These are phyloP conservation scores for Mycena polygramma DNA, from an alignment of 768 basidiomycete species.

Conservation along the genomic window DNA sequence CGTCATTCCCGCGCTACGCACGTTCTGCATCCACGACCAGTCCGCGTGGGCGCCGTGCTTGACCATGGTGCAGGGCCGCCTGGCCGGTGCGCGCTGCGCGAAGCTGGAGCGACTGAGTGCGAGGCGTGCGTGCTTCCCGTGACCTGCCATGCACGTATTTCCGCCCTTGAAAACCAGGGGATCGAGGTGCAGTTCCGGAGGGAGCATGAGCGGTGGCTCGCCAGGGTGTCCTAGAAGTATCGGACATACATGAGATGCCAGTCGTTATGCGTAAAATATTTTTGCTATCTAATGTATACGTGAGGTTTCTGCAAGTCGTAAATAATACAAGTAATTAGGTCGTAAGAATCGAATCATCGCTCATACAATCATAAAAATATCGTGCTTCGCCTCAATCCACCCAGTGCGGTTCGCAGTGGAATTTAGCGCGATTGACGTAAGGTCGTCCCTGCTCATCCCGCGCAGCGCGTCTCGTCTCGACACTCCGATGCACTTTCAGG, in stretches of 20 bases:
- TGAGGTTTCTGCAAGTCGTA: neutral
- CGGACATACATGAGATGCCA: too few relatives aligned
- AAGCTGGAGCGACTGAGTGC: too few relatives aligned
- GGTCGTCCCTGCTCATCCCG: conserved; percentile 49
- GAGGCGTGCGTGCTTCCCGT: neutral
- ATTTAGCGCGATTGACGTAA: conserved; percentile 33
- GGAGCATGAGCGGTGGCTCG: conserved; percentile 4
- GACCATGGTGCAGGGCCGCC: too few relatives aligned
- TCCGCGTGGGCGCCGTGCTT: too few relatives aligned
- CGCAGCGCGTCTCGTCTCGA: conserved; percentile 68
- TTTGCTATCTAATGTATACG: neutral
- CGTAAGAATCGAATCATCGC: neutral
- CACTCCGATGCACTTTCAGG: conserved; percentile 65
- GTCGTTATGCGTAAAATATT: neutral
- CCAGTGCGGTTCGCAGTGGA: conserved; percentile 29
- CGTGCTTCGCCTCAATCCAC: conserved; percentile 23
- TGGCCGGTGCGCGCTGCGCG: too few relatives aligned
- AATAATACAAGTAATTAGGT: neutral
- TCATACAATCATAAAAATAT: too few relatives aligned
- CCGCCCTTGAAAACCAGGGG: neutral
- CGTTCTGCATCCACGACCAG: too few relatives aligned
- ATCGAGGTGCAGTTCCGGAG: neutral
- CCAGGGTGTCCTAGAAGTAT: too few relatives aligned
- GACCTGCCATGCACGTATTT: neutral
- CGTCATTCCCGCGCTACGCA: too few relatives aligned